A percentile compares a stretch with the other conserved stretches of the same genome.
Conservation (phyloP, 169 alveolate genomes). For the Eimeria zaria region DNA sequence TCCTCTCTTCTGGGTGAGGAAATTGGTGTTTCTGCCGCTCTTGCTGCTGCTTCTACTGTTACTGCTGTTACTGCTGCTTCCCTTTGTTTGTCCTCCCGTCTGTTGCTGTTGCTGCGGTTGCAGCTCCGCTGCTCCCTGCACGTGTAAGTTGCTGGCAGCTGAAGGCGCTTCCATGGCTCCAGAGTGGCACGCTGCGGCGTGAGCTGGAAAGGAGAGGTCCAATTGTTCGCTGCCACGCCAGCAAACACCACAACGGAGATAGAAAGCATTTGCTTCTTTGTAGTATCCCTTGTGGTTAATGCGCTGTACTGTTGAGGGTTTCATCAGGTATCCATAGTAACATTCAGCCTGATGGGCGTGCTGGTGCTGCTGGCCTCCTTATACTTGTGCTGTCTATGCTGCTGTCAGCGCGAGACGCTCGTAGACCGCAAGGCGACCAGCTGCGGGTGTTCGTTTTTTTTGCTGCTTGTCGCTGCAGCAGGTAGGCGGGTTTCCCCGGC, state of each 20-base stretch:
- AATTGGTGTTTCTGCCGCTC: not conserved
- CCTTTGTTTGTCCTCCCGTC: not conserved
- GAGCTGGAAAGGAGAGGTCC: not conserved
- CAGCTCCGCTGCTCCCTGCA: not conserved
- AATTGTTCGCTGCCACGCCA: not conserved
- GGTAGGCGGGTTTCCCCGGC: not conserved
- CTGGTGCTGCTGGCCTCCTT: constrained; percentile 57
- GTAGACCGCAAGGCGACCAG: constrained; percentile 50
- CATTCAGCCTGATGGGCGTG: constrained; percentile 21
- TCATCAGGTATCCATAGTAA: constrained; percentile 2
- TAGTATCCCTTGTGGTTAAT: not conserved
- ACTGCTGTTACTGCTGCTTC: not conserved
- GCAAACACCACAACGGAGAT: not conserved
- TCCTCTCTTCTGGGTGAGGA: constrained; percentile 54
- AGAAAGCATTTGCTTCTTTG: too few relatives aligned
- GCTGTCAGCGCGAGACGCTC: constrained; percentile 34
- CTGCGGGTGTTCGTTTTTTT: constrained; percentile 56
- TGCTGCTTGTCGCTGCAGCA: constrained; percentile 17
- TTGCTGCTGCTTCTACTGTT: not conserved
- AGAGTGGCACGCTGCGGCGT: not conserved
- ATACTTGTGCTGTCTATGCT: constrained; percentile 60
- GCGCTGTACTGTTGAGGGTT: constrained; percentile 8
- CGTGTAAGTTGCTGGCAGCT: not conserved
- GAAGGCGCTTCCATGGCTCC: not conserved
- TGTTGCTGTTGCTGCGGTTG: not conserved